Conservation (phyloP, 1,284 basidiomycete species). For the Fomitiporia mediterranea region DNA sequence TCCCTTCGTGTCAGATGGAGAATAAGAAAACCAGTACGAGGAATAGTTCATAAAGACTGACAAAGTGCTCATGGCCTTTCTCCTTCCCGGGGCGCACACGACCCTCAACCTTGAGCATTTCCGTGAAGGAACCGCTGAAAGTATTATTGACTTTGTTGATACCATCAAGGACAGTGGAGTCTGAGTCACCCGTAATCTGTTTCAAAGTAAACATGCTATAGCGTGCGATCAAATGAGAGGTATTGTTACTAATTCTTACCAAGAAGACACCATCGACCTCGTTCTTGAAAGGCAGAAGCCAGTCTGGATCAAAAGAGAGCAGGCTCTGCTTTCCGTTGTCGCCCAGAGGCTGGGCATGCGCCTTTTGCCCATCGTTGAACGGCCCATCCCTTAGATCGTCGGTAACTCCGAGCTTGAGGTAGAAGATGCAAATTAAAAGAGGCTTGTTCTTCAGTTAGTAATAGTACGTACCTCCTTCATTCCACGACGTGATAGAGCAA, state of each 20-base stretch:
- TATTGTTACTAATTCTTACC: conserved; percentile 3
- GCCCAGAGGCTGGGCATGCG: conserved; percentile 27
- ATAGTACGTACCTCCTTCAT: conserved; percentile 13
- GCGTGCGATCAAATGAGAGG: too few species aligned
- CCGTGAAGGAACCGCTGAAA: conserved; percentile 29
- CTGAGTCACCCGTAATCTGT: conserved; percentile 31
- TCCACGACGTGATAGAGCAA: conserved; percentile 22
- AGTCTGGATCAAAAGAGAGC: conserved; percentile 25
- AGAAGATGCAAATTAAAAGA: neutral
- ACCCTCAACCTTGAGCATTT: conserved; percentile 30
- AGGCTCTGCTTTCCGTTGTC: conserved; percentile 20
- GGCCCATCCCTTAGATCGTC: conserved; percentile 32
- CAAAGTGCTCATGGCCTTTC: conserved; percentile 33
- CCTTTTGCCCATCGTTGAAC: conserved; percentile 32
- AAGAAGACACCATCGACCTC: conserved; percentile 35
- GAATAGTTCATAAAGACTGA: conserved; percentile 21
- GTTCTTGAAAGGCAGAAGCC: conserved; percentile 33
- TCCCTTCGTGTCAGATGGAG: conserved; percentile 26
- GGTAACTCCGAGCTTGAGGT: conserved; percentile 28
- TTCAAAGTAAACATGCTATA: too few species aligned
- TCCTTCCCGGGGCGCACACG: conserved; percentile 32
- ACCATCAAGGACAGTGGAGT: conserved; percentile 21
- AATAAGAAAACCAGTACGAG: neutral
- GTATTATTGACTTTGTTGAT: conserved; percentile 26
- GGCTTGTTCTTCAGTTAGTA: neutral